phyloP scores from a whole-genome alignment of 2,329 filamentous ascomycete species.

The Hortaea werneckii region DNA sequence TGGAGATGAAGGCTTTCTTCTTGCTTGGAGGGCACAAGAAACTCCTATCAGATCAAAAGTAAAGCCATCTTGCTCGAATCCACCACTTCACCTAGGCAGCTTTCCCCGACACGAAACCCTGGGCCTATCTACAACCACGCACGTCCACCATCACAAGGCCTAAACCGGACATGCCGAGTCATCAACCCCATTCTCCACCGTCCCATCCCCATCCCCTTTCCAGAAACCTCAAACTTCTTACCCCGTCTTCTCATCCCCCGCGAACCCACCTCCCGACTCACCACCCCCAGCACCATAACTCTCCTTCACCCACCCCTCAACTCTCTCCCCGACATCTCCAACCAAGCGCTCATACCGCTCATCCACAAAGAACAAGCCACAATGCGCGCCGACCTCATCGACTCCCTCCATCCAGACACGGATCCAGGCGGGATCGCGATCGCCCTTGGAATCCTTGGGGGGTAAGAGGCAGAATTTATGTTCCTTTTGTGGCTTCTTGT shows the following conservation, averaged over 20 bases:
- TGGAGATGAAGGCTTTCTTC: too few species aligned
- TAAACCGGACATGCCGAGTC: too few species aligned
- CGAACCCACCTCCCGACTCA: neutral
- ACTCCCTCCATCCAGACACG: constrained; percentile 71
- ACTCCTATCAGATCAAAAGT: too few species aligned
- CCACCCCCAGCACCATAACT: neutral
- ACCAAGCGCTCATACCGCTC: constrained; percentile 33
- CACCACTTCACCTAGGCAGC: too few species aligned
- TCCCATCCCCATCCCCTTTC: too few species aligned
- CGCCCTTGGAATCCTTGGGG: constrained; percentile 45
- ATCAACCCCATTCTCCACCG: too few species aligned
- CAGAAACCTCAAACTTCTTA: neutral
- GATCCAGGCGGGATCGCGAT: constrained; percentile 63
- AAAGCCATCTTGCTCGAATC: too few species aligned
- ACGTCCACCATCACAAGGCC: too few species aligned
- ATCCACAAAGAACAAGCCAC: constrained; percentile 65
- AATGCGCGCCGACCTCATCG: constrained; percentile 79
- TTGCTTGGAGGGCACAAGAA: too few species aligned
- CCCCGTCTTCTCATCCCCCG: neutral
- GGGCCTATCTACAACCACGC: too few species aligned
- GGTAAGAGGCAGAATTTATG: constrained; percentile 73
- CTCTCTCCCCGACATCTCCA: constrained; percentile 26
- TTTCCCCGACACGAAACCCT: too few species aligned
- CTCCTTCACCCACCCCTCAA: constrained; percentile 24
- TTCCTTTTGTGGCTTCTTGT: constrained; percentile 37